phyloP scores from a whole-genome alignment of 441 rosid species.

The Gossypium trilobum region DNA sequence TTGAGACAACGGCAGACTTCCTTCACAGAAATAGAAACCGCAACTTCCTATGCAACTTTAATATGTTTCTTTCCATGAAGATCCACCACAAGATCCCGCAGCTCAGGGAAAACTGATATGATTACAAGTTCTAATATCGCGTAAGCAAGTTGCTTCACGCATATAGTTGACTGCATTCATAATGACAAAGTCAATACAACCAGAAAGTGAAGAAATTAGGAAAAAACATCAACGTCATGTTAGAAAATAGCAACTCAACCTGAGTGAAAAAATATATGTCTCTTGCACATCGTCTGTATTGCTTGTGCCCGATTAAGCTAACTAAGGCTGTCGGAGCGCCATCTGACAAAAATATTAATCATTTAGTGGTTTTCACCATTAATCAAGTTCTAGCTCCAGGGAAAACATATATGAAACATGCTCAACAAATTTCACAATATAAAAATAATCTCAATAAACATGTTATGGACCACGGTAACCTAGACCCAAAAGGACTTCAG shows the following conservation, averaged over 20 bases:
- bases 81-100: constrained; percentile 40
- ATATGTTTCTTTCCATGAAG: constrained; percentile 33
- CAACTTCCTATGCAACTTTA: constrained; percentile 19
- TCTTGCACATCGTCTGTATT: constrained; percentile 83
- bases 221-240: background rate
- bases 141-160: constrained; percentile 60
- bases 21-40: background rate
- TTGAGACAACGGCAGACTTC: background rate
- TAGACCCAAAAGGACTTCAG: background rate
- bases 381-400: background rate
- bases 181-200: background rate
- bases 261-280: constrained; percentile 91
- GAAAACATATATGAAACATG: background rate
- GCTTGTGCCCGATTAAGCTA: constrained; percentile 77
- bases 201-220: background rate
- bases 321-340: constrained; percentile 87
- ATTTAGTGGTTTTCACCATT: background rate
- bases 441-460: background rate
- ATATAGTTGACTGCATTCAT: constrained; percentile 48
- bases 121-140: constrained; percentile 41
- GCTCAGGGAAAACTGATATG: constrained; percentile 59
- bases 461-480: background rate
- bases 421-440: background rate
- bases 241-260: constrained; percentile 28
- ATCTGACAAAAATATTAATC: constrained; percentile 32